Percentiles rank a stretch among this genome's conserved stretches.
These are phyloP conservation scores for Ailanthus altissimus DNA, from an alignment of 345 rosid genomes.

Conservation along the genomic window DNA sequence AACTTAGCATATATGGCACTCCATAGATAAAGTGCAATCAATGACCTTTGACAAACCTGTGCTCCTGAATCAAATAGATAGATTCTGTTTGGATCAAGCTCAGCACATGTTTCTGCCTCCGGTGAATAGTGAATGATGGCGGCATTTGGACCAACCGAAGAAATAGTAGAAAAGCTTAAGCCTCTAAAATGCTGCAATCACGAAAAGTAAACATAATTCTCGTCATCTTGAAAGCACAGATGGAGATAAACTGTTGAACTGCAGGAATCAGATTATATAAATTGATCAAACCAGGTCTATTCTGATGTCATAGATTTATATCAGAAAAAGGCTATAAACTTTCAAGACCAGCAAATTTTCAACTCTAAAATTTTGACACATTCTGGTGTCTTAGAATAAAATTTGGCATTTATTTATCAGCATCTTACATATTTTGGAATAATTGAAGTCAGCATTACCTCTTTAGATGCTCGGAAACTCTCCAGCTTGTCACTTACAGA, in stretches of 20 bases:
- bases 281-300: not conserved
- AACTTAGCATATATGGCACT: not conserved
- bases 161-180: slow-evolving; percentile 93
- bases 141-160: slow-evolving; percentile 94
- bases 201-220: slow-evolving; percentile 3
- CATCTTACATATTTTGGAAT: not conserved
- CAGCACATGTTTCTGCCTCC: slow-evolving; percentile 72
- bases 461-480: slow-evolving; percentile 82
- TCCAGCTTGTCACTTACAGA: slow-evolving; percentile 80
- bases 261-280: slow-evolving; percentile 2
- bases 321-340: not conserved
- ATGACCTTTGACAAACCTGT: slow-evolving; percentile 56
- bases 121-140: slow-evolving; percentile 91
- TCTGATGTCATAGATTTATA: not conserved
- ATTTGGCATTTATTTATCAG: not conserved
- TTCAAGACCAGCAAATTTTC: not conserved
- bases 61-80: slow-evolving; percentile 98
- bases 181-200: slow-evolving; percentile 86
- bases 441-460: slow-evolving; percentile 46
- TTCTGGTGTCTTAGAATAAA: not conserved
- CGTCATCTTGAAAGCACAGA: not conserved
- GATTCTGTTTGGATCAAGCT: slow-evolving; percentile 76
- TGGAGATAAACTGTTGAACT: not conserved
- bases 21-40: not conserved
- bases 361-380: not conserved